These are phyloP conservation scores for Backusella liffmaniae DNA, from an alignment of 192 early-diverging fungal genomes.

Conservation along the genomic window DNA sequence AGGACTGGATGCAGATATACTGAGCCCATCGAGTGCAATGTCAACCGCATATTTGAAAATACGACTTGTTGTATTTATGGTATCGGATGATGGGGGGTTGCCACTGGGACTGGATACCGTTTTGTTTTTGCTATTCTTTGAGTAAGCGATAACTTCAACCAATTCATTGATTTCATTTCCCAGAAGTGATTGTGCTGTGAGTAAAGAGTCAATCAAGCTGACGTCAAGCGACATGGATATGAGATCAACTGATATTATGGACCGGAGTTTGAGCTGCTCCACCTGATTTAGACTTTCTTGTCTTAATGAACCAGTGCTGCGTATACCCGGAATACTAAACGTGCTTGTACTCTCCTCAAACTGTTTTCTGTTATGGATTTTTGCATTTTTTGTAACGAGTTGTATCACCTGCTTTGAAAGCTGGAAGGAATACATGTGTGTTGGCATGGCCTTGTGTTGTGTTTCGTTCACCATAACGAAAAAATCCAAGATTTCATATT, in stretches of 20 bases:
- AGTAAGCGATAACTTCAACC: slow-evolving; percentile 55
- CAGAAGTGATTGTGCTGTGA: slow-evolving; percentile 74
- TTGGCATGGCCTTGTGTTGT: slow-evolving; percentile 33
- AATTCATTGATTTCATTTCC: slow-evolving; percentile 76
- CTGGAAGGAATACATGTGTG: slow-evolving; percentile 45
- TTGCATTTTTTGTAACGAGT: slow-evolving; percentile 39
- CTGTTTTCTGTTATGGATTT: not conserved
- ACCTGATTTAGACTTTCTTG: slow-evolving; percentile 10
- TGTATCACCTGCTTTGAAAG: slow-evolving; percentile 54
- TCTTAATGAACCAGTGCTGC: slow-evolving; percentile 45
- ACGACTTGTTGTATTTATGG: not conserved
- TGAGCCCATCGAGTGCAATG: slow-evolving; percentile 58
- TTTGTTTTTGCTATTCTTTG: slow-evolving; percentile 28
- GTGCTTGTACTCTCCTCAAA: slow-evolving; percentile 31
- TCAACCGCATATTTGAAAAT: slow-evolving; percentile 52
- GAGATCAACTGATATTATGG: slow-evolving; percentile 53
- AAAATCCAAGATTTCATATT: slow-evolving; percentile 56
- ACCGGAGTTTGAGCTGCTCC: slow-evolving; percentile 43
- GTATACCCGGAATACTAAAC: slow-evolving; percentile 57
- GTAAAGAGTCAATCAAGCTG: slow-evolving; percentile 73
- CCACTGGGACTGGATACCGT: not conserved
- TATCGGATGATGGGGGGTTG: not conserved
- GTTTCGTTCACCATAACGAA: slow-evolving; percentile 50
- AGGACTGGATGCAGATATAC: slow-evolving; percentile 61
- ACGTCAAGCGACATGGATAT: slow-evolving; percentile 57